Evolutionary conservation across 2,329 filamentous ascomycete genomes (phyloP).

Genomic region (Escovopsis sp.): DNA sequence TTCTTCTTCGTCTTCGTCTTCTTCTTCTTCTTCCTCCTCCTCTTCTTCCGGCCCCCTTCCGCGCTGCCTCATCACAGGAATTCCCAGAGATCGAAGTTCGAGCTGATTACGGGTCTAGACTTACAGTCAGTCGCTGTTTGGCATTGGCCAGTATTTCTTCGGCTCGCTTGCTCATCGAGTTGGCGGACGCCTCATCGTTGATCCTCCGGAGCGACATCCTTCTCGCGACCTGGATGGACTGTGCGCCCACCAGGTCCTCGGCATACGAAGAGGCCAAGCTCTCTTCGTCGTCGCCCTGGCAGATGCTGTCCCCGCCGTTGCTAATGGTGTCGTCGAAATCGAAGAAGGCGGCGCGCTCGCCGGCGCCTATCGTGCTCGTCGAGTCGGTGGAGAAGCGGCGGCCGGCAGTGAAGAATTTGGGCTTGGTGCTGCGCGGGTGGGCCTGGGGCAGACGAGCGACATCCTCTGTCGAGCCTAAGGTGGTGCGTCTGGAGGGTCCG

Average conservation of each 20-base stretch:
- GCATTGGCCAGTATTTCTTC: slow-evolving; percentile 88
- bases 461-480: slow-evolving; percentile 21
- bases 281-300: slow-evolving; percentile 54
- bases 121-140: slow-evolving; percentile 73
- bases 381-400: slow-evolving; percentile 44
- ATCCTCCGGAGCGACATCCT: slow-evolving; percentile 7
- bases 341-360: slow-evolving; percentile 35
- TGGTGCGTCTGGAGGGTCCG: slow-evolving; percentile 21
- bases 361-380: slow-evolving; percentile 43
- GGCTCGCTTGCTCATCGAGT: slow-evolving; percentile 64
- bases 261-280: slow-evolving; percentile 45
- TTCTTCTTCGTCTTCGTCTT: no score
- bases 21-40: no score
- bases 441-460: slow-evolving; percentile 11
- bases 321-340: slow-evolving; percentile 49
- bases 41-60: no score
- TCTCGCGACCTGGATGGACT: slow-evolving; percentile 6
- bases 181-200: slow-evolving; percentile 50
- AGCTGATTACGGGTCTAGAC: slow-evolving; percentile 15
- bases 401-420: slow-evolving; percentile 29
- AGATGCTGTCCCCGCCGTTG: slow-evolving; percentile 46
- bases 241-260: slow-evolving; percentile 26
- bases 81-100: no score
- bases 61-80: no score
- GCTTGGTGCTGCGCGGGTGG: slow-evolving; percentile 33